Base-by-base conservation (phyloP, 2,329 filamentous ascomycete genomes). In the Penicillium sp. region DNA sequence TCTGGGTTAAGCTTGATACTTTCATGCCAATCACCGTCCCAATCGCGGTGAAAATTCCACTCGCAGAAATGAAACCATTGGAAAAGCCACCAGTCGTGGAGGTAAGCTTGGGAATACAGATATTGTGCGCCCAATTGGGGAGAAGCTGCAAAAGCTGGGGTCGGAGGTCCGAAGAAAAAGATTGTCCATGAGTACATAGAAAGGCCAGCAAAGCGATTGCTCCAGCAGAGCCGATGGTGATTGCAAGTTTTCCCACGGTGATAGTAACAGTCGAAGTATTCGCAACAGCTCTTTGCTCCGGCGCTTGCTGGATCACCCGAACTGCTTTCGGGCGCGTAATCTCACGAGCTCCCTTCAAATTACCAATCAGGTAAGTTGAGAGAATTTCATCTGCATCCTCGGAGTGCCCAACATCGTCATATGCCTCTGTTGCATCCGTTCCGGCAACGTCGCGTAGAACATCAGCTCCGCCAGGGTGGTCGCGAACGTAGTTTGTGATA, bases 401-500 rank as follows among this genome's bases (percentile, higher is more conserved):
- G 5, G 75, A 77, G 55, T 80, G 78, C 5, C 77, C 75, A 29
- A 74, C 71, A 23, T 77, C 73, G n/a, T 78, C 73, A 58, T 75
- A 79, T 7, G 68, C 75, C 14, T 59, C 66, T 1, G 76, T 78
- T 1, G 73, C 76, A 55, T 79, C 76, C 37, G 65, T 67, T 21
- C 77, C 77, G 29, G 74, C 77, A 37, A 72, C 63, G 48, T 78
- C 74, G 26, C 71, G 43, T 1, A 79, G 64, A 13, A 75, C 65
- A 5, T 77, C 75, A 33, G 62, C 64, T 14, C 77, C 77, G 14
- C 75, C 74, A 3, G 85, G 85, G 56, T 87, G 85, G 52, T 87
- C 83, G 21, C 80, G 71, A 1, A 83, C 56, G 58, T 86, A 87
- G 39, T 79, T 76, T 1, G 84, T 80, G 10, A 86, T 72, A 66